These are phyloP conservation scores for Ophiostoma triangulosporum DNA, from an alignment of 2,329 filamentous ascomycete genomes.

Conservation along the genomic window DNA sequence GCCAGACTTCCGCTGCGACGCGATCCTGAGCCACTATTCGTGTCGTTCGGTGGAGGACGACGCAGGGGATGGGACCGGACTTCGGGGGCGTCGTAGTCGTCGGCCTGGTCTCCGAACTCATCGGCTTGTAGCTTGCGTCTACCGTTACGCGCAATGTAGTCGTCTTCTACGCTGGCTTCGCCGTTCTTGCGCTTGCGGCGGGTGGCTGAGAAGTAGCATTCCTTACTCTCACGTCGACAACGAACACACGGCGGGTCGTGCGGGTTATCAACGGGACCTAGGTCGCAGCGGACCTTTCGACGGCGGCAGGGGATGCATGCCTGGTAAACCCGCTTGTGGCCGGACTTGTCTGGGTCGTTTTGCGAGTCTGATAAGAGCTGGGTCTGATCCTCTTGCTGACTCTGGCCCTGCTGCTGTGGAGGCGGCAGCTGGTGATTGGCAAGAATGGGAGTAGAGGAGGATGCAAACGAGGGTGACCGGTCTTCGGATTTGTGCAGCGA, in stretches of 20 bases:
- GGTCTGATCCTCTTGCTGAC: slow-evolving; percentile 1
- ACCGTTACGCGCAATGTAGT: slow-evolving; percentile 61
- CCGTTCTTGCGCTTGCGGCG: slow-evolving; percentile 77
- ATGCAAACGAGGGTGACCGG: slow-evolving; percentile 10
- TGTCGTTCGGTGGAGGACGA: slow-evolving; percentile 33
- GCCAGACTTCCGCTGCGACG: slow-evolving; percentile 24
- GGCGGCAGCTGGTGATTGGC: slow-evolving; percentile 8
- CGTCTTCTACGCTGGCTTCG: slow-evolving; percentile 33
- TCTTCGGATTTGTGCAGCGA: slow-evolving; percentile 5
- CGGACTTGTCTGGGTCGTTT: not conserved
- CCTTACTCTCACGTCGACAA: slow-evolving; percentile 87
- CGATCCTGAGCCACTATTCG: slow-evolving; percentile 14
- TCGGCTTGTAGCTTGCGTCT: slow-evolving; percentile 49
- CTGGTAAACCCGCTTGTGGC: slow-evolving; percentile 47
- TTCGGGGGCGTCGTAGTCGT: slow-evolving; percentile 41
- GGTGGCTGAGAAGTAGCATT: slow-evolving; percentile 93
- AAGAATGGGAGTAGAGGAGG: slow-evolving; percentile 7
- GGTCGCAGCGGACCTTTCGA: slow-evolving; percentile 48
- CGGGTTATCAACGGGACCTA: slow-evolving; percentile 77
- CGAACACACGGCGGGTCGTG: slow-evolving; percentile 87
- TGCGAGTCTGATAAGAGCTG: not conserved
- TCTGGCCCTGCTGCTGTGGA: slow-evolving; percentile 10
- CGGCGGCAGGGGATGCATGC: slow-evolving; percentile 49
- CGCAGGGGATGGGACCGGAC: slow-evolving; percentile 53
- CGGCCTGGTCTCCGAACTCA: slow-evolving; percentile 26